Conservation (phyloP, 1,284 basidiomycete genomes). For the Apiotrichum siamense region DNA sequence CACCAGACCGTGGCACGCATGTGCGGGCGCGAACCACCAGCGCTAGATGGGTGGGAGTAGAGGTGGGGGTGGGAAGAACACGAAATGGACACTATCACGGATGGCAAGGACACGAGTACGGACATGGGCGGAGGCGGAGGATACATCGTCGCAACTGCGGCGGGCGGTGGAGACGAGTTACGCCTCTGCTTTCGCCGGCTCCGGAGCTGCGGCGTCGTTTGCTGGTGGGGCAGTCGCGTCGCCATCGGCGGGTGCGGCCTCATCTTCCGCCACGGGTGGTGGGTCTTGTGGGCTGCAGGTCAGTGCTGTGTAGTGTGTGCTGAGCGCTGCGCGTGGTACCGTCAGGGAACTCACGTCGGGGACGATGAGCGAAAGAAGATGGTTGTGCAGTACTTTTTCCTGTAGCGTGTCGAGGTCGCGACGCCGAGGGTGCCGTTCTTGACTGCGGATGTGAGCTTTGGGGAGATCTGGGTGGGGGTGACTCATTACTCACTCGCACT, state of each 20-base stretch:
- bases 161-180: too few relatives aligned
- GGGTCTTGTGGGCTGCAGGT: not conserved
- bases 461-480: too few relatives aligned
- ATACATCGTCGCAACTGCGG: too few relatives aligned
- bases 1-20: too few relatives aligned
- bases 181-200: too few relatives aligned
- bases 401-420: conserved; percentile 86
- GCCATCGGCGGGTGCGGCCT: not conserved
- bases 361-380: conserved; percentile 51
- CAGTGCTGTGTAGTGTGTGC: not conserved
- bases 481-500: conserved; percentile 1
- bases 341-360: not conserved
- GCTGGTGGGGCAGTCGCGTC: not conserved
- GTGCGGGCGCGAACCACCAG: too few relatives aligned
- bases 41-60: not conserved
- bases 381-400: conserved; percentile 75
- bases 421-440: conserved; percentile 90
- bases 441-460: conserved; percentile 59
- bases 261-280: not conserved
- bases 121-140: too few relatives aligned
- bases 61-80: not conserved
- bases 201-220: too few relatives aligned
- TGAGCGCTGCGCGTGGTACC: too few relatives aligned
- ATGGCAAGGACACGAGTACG: too few relatives aligned
- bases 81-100: not conserved